Evolutionary conservation across 2,329 filamentous ascomycete species (phyloP).

Genomic region (Aureobasidium zeae): DNA sequence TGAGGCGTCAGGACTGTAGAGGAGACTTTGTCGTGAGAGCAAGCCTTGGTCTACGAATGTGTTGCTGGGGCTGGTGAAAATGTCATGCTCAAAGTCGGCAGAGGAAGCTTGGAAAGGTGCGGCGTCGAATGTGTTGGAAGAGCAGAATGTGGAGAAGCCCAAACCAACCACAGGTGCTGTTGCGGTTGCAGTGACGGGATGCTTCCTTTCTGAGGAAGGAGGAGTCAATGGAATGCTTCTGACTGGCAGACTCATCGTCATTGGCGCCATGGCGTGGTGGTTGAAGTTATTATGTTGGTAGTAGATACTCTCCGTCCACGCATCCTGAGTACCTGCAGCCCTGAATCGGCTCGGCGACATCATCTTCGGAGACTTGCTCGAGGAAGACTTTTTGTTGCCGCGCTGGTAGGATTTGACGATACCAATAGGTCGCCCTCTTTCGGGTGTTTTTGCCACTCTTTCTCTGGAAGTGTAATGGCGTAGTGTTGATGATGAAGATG

Average conservation of each 20-base stretch:
- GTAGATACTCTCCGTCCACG: constrained; percentile 3
- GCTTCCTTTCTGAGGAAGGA: constrained; percentile 8
- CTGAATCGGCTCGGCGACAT: constrained; percentile 16
- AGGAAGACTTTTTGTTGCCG: too few relatives aligned
- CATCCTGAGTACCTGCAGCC: constrained; percentile 10
- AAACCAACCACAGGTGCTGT: background rate
- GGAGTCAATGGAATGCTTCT: constrained; percentile 11
- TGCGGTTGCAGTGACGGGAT: too few relatives aligned
- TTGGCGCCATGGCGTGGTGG: background rate
- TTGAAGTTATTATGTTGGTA: background rate
- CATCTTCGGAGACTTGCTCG: constrained; percentile 15
- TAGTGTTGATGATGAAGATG: background rate
- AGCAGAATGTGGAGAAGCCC: background rate
- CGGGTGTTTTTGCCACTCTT: background rate
- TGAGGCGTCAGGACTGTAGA: constrained; percentile 11
- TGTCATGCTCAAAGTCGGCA: background rate
- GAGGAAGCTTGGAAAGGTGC: background rate
- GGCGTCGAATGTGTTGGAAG: background rate
- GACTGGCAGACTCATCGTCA: constrained; percentile 8
- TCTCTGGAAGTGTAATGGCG: too few relatives aligned
- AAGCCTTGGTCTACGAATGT: too few relatives aligned
- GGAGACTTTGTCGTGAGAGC: background rate
- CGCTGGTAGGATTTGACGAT: constrained; percentile 2
- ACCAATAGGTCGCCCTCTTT: constrained; percentile 5
- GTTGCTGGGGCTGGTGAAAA: background rate